Base-by-base conservation (phyloP, 164 flowering plant species). In the Dillenia suffruticosa region DNA sequence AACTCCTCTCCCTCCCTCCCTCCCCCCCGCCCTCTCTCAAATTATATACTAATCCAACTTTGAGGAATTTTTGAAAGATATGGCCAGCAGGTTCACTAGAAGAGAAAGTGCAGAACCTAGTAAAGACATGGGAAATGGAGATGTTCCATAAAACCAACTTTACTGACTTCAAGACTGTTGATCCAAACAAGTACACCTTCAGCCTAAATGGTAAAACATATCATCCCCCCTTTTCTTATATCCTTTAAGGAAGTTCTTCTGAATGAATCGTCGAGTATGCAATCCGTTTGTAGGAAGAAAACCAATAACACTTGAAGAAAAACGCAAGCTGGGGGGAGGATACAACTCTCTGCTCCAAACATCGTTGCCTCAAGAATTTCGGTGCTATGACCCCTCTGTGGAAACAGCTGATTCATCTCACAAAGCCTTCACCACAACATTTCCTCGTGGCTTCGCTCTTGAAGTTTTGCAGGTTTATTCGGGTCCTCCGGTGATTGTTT, bases 101-200 rank as follows among this genome's bases (percentile, higher is more conserved):
- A 66, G 96, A 83, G 51, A 64, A 62, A 55, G 96, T 89, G 61
- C 92, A 89, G 67, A 74, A 74, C 62, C 74, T 86, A 4, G 82
- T 84, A 14, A 89, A 89, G 82, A 81, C 90, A 46, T 83, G 82
- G 83, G 96, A 89, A 54, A 89, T 89, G 96, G 96, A 89, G 69
- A n/a, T 86, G n/a, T 75, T 83, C 67, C 82, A 89, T 58, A 89
- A 89, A 63, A 55, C 68, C 3, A 7, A 56, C 43, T 51, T 63
- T 1, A 64, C 78, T 1, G 89, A 86, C 65, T 70, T 11, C 63
- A 86, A 84, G 60, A 46, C 84, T 22, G 8, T 79, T 17, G 77
- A 84, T 66, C 63, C 76, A 1, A 59, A 63, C 2, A 81, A 79
- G 43, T 83, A 58, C 19, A 70, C 65, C 2, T 43, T 79, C 61